Evolutionary conservation across 2,329 filamentous ascomycete species (phyloP), one percentile per base, ranked within the genome.

Genomic region (Aspergillus costaricaensis): DNA sequence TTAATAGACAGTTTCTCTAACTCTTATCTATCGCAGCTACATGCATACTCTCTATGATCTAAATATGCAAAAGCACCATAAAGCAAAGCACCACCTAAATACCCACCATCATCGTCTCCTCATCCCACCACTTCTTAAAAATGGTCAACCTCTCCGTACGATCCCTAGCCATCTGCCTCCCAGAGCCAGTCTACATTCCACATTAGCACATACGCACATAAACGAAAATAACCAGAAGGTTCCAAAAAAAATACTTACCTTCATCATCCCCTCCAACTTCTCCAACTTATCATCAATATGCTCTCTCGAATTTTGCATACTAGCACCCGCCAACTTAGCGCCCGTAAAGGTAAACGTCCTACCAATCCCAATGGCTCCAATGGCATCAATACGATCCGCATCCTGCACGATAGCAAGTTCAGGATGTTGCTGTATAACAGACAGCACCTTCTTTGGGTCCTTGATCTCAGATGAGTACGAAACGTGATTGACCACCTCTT

Each of bases 381-480:
- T 27, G 4, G 58, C 58, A 60, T 60, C 58, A n/a, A 60, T 41
- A 14, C 58, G 53, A 48, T 60, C 58, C 27, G 58, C 47, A 36
- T 60, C 58, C 39, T 60, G 58, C 36, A 60, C 58, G 5, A 60
- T 51, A 3, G 32, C 58, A 6, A 60, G 43, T 27, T 60, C 58
- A 19, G 58, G 53, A 25, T 60, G 36, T 14, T 51, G 44, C 21
- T 36, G 17, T 17, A 60, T 12, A 12, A 32, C 53, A 14, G 14
- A n/a, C 23, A 6, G 41, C 36, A 52, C 53, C 41, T 55, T 53
- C 21, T 32, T 30, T 1, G 58, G 60, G 12, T 64, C 50, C 14
- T 60, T 56, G 9, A 57, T 17, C 27, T 64, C 62, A 8, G 60
- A 60, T 9, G 62, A 62, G 47, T 64, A 64, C 15, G 62, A 64